Evolutionary conservation across 2,329 filamentous ascomycete species (phyloP), one percentile per base, ranked within the genome.

Genomic region (Diaporthe helianthi): DNA sequence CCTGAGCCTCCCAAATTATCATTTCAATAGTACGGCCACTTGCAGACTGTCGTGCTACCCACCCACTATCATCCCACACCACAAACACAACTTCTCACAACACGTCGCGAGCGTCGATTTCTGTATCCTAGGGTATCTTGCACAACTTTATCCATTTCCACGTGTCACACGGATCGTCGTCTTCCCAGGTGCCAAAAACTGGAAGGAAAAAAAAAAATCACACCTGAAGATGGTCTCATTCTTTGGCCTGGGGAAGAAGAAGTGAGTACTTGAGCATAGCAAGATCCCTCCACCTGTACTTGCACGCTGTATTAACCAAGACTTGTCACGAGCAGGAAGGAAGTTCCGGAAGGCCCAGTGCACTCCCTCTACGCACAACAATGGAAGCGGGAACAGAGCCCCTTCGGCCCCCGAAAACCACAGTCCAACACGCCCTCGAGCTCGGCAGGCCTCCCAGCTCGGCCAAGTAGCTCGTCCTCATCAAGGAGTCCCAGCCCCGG

Each of bases 321-420:
- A n/a, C 22, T 33, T 19, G n/a, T n/a, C n/a, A n/a, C n/a, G n/a
- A n/a, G 36, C 41, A 61, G 58, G 58, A 47, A 33, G 41, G 58
- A 61, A 2, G 41, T 8, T 19, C 58, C 22, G 29, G 58, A 61
- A 1, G 58, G 41, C 41, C 58, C 58, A 9, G 58, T 61, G 26
- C 58, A 61, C 58, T 61, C 58, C 5, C 58, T 61, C 15, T 47
- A 61, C 58, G 58, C 58, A 8, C 58, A 61, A 22, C 58, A 61
- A 61, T 61, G 58, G 58, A 61, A 61, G 41, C 58, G 58, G 24
- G 58, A 61, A 3, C 58, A 61, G 41, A 61, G 58, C 58, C 58
- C 58, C 12, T 47, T 61, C 13, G 58, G 58, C 41, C 58, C 58
- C 33, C 58, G 58, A 33, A 46, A 3, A 2, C 58, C 58, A 4